Base-by-base conservation (phyloP, 805 yeast genomes). In the Brettanomyces anomalus region DNA sequence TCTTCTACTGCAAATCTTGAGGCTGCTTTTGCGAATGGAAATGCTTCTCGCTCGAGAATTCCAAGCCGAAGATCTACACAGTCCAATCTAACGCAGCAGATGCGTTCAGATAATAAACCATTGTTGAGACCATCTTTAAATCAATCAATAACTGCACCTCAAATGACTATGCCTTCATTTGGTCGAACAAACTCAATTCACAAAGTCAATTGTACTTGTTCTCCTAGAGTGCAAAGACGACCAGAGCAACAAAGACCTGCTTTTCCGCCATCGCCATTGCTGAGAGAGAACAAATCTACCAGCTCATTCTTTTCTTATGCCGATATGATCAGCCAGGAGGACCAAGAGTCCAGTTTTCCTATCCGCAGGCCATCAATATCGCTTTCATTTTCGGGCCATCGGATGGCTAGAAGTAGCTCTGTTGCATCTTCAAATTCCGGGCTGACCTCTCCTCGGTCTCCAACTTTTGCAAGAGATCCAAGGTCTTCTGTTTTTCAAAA, bases 261-360 rank as follows among this genome's bases (percentile, higher is more conserved):
- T 17, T 36, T 36, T n/a, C 71, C 74, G 6, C 70, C 71, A 15
- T 62, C 62, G 40, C 55, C 61, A 49, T 21, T 43, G 24, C 30
- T 53, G 28, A 52, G 43, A 40, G 51, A 53, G 31, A 56, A 53
- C 41, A 62, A 57, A 41, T 62, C 69, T 28, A 57, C 62, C 20
- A 61, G 71, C 17, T 67, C 72, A 33, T 85, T 85, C 57, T 81
- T 77, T 55, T 80, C 88, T 3, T 85, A 82, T 59, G 94, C 90
- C 3, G 95, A 85, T 52, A 73, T 85, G 75, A 71, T 83, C 46
- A 74, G 69, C 49, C 78, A 76, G 51, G 90, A 82, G 59, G 83
- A 80, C 53, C 68, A 61, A 37, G 67, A 64, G 40, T 49, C 55
- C 10, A 55, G 56, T 26, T 53, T 51, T 34, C 49, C 57, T 28